Conservation (phyloP, 2,329 filamentous ascomycete genomes). For the Cordyceps militaris region DNA sequence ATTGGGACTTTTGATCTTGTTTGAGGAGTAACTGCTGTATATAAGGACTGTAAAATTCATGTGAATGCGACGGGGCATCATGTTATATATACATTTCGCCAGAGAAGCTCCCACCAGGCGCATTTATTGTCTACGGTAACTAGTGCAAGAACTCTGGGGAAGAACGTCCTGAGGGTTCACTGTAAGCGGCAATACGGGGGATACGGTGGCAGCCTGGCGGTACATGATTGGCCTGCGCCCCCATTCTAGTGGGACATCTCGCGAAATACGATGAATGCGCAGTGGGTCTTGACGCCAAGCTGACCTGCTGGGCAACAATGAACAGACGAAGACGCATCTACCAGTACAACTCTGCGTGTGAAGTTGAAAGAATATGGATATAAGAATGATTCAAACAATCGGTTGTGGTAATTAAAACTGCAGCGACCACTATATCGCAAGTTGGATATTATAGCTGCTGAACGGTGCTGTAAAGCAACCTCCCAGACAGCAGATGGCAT, state of each 20-base stretch:
- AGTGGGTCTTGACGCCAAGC: not conserved
- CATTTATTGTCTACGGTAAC: not conserved
- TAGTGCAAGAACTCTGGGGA: not conserved
- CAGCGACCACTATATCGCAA: no score
- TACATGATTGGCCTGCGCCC: not conserved
- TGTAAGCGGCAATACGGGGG: conserved; percentile 1
- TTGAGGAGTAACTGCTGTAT: not conserved
- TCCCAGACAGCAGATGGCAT: no score
- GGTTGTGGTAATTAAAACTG: no score
- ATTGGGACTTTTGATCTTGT: not conserved
- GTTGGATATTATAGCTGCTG: no score
- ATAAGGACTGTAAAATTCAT: not conserved
- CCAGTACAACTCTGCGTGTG: no score
- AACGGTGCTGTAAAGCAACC: no score
- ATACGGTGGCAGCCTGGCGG: not conserved
- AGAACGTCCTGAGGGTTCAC: not conserved
- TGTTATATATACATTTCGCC: not conserved
- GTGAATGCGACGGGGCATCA: not conserved
- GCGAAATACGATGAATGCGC: conserved; percentile 15
- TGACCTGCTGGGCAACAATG: not conserved
- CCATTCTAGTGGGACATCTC: not conserved
- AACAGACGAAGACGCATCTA: no score
- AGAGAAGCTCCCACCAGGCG: not conserved
- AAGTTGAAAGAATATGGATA: no score
- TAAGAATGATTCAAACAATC: no score